Base-by-base conservation (phyloP, 2,329 filamentous ascomycete genomes). In the Colletotrichum tropicale region DNA sequence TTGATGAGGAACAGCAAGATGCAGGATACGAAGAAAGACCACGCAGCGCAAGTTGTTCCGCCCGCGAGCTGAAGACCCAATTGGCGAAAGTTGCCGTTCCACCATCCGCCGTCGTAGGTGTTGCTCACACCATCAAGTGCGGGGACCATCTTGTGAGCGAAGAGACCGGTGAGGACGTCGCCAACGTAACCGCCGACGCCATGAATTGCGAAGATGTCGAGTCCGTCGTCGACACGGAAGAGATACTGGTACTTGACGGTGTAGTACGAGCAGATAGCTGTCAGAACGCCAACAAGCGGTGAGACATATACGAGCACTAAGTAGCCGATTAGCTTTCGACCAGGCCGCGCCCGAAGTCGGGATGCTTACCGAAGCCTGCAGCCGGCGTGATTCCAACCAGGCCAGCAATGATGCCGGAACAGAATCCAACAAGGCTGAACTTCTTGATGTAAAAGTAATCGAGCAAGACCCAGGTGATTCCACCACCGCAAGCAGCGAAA, bases 371-470 rank as follows among this genome's bases (percentile, higher is more conserved):
- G 71, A 86, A 91, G 81, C 95, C 95, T 16, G 96, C 94, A 5
- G 93, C 94, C 8, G 95, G 94, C 10, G 95, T 97, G 70, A 97
- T 97, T 78, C 95, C 95, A 43, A 98, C 96, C 26, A 98, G 92
- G 68, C 95, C 95, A 32, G 94, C 94, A 82, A 98, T 96, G 79
- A 93, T 93, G 77, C 96, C 96, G 52, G 95, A 97, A 89, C 95
- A 97, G 94, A 96, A 96, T 0, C 88, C 89, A 6, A 90, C 84
- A 66, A 90, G 85, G 62, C 85, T 88, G 81, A 90, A 91, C 78
- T 87, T 87, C 21, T 83, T 79, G 52, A 82, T 86, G 77, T 88
- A 84, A 56, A 88, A 71, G 76, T 90, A 90, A 61, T 91, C 90
- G 0, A 91, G 85, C 3, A 89, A 70, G 1, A 86, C 86, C 89